Evolutionary conservation across 805 yeast species (phyloP).

Genomic region (Wickerhamiella musiphila): DNA sequence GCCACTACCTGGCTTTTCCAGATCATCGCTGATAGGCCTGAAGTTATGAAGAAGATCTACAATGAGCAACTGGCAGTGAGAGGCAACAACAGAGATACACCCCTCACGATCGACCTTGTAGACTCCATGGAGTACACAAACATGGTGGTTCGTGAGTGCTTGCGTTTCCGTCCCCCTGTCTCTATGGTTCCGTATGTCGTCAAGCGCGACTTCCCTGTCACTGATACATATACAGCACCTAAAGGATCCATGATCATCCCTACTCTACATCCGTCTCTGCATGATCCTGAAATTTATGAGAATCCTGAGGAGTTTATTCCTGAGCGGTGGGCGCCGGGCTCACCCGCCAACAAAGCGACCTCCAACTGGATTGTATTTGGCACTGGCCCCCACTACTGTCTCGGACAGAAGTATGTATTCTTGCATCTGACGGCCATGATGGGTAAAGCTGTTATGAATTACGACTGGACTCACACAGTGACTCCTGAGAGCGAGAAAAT

Average conservation of each 20-base stretch:
- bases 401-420: constrained; percentile 88
- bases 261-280: constrained; percentile 85
- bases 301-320: constrained; percentile 90
- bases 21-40: constrained; percentile 89
- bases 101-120: constrained; percentile 52
- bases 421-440: constrained; percentile 75
- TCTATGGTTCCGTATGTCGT: constrained; percentile 94
- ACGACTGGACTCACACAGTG: constrained; percentile 66
- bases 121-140: constrained; percentile 77
- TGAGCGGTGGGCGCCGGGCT: constrained; percentile 76
- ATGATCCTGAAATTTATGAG: constrained; percentile 92
- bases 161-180: constrained; percentile 95
- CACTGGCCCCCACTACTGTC: constrained; percentile 89
- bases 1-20: constrained; percentile 98
- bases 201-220: constrained; percentile 70
- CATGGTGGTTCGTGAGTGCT: constrained; percentile 79
- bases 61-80: constrained; percentile 81
- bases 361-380: constrained; percentile 96
- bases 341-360: constrained; percentile 56
- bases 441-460: constrained; percentile 73
- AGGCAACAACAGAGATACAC: constrained; percentile 48
- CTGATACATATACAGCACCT: constrained; percentile 76
- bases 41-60: constrained; percentile 68
- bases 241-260: constrained; percentile 97
- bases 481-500: constrained; percentile 81